phyloP scores from a whole-genome alignment of 441 rosid genomes.

The Hura crepitans region DNA sequence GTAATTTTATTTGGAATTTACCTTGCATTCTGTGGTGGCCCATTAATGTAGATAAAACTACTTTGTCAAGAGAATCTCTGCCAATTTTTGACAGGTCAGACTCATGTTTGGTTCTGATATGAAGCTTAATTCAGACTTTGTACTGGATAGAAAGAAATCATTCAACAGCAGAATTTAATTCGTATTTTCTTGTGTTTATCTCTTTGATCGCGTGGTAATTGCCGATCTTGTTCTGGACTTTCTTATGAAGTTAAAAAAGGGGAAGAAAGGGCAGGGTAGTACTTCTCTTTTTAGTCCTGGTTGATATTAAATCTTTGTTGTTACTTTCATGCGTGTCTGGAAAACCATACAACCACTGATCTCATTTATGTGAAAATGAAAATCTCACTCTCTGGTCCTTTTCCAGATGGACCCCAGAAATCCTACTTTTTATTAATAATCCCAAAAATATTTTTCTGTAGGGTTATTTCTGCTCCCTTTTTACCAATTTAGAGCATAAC shows the following conservation, averaged over 20 bases:
- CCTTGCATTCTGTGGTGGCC: conserved; percentile 26
- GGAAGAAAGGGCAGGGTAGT: not conserved
- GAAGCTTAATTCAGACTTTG: conserved; percentile 26
- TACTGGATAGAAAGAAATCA: not conserved
- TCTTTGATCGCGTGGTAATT: conserved; percentile 11
- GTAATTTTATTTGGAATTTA: conserved; percentile 16
- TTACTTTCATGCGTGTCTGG: conserved; percentile 16
- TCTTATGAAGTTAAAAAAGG: conserved; percentile 16
- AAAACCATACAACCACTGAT: conserved; percentile 13
- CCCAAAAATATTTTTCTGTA: conserved; percentile 1
- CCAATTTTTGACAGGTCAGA: conserved; percentile 25
- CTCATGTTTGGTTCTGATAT: conserved; percentile 18
- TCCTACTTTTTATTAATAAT: conserved; percentile 20
- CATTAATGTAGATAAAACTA: conserved; percentile 29
- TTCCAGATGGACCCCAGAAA: not conserved
- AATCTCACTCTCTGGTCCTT: conserved; percentile 15
- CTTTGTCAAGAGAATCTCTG: conserved; percentile 28
- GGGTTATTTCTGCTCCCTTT: conserved; percentile 1
- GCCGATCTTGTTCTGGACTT: conserved; percentile 14
- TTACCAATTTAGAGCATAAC: conserved; percentile 10
- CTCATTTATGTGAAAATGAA: conserved; percentile 13
- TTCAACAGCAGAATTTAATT: conserved; percentile 16
- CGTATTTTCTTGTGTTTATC: conserved; percentile 2
- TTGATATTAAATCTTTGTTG: conserved; percentile 20
- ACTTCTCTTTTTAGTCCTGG: conserved; percentile 10